These are phyloP conservation scores for Termitomyces titanicus DNA, from an alignment of 768 basidiomycete genomes.

Conservation along the genomic window DNA sequence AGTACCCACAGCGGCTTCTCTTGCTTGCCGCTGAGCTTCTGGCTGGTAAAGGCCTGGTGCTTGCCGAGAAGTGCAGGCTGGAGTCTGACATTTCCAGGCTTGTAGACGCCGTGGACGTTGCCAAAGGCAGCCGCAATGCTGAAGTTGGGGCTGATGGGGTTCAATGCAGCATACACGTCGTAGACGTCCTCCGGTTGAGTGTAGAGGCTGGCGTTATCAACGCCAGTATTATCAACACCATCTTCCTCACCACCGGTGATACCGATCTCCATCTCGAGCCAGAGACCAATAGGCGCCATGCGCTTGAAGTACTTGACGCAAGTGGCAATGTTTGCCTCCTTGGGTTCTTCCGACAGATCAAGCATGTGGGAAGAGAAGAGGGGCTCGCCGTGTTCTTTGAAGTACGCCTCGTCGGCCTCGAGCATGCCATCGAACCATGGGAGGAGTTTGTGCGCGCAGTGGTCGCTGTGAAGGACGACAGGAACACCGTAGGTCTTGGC, in stretches of 20 bases:
- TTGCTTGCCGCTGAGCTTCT: slow-evolving; percentile 60
- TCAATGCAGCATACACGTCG: slow-evolving; percentile 85
- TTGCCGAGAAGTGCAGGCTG: slow-evolving; percentile 88
- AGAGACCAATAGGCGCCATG: slow-evolving; percentile 87
- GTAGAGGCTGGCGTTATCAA: slow-evolving; percentile 92
- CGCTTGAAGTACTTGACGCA: slow-evolving; percentile 95
- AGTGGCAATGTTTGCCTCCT: slow-evolving; percentile 90
- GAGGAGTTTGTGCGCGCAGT: slow-evolving; percentile 96
- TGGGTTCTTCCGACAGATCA: slow-evolving; percentile 90
- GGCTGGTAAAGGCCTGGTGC: slow-evolving; percentile 77
- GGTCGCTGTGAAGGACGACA: slow-evolving; percentile 96
- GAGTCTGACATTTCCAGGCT: slow-evolving; percentile 95
- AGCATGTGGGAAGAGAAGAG: slow-evolving; percentile 99
- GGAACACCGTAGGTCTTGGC: slow-evolving; percentile 93
- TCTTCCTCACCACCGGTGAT: slow-evolving; percentile 99
- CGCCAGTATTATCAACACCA: slow-evolving; percentile 95
- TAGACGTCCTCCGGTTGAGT: slow-evolving; percentile 97
- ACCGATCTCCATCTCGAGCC: slow-evolving; percentile 99
- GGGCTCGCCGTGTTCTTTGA: slow-evolving; percentile 80
- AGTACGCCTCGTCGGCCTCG: slow-evolving; percentile 91
- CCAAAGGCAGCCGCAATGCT: slow-evolving; percentile 98
- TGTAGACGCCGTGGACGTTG: slow-evolving; percentile 99
- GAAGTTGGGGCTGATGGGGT: slow-evolving; percentile 86
- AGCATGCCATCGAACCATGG: slow-evolving; percentile 99
- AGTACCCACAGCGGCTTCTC: slow-evolving; percentile 79